phyloP scores from a whole-genome alignment of 306 rosid species.

The Vigna mungo region DNA sequence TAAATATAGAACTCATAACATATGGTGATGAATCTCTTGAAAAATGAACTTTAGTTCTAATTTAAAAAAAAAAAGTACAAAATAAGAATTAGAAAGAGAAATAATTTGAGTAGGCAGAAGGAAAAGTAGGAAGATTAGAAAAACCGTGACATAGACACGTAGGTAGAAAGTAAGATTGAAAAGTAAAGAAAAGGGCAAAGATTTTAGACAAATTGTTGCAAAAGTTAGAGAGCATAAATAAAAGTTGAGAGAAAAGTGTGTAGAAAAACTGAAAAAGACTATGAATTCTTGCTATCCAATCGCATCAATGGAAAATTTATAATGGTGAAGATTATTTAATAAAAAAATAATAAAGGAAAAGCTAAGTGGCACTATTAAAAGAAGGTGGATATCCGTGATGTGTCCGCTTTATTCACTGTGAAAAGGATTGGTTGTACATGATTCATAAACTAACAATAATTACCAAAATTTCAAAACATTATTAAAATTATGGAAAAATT shows the following conservation, averaged over 20 bases:
- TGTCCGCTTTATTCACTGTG: slow-evolving; percentile 24
- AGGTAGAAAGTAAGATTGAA: slow-evolving; percentile 27
- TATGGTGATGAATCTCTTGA: too few species aligned
- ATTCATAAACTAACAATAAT: slow-evolving; percentile 2
- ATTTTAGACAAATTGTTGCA: slow-evolving; percentile 35
- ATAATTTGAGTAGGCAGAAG: slow-evolving; percentile 21
- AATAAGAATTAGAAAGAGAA: slow-evolving; percentile 28
- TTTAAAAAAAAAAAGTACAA: too few species aligned
- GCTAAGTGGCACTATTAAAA: slow-evolving; percentile 29
- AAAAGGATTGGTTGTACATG: slow-evolving; percentile 23
- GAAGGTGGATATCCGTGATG: slow-evolving; percentile 43
- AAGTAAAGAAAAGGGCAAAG: slow-evolving; percentile 31
- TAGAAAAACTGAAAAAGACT: slow-evolving; percentile 27
- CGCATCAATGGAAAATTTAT: slow-evolving; percentile 7
- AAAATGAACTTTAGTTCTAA: too few species aligned
- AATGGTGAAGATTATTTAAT: slow-evolving; percentile 9
- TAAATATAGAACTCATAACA: too few species aligned
- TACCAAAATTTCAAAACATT: not conserved
- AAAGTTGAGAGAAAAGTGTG: slow-evolving; percentile 19
- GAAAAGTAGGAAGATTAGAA: slow-evolving; percentile 3
- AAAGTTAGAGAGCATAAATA: slow-evolving; percentile 38
- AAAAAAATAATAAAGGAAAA: slow-evolving; percentile 17
- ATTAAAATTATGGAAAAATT: too few species aligned
- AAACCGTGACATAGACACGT: slow-evolving; percentile 27
- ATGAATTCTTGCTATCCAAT: slow-evolving; percentile 40